phyloP scores from a whole-genome alignment of 805 yeast species.

The Isabelozyma rhagii region DNA sequence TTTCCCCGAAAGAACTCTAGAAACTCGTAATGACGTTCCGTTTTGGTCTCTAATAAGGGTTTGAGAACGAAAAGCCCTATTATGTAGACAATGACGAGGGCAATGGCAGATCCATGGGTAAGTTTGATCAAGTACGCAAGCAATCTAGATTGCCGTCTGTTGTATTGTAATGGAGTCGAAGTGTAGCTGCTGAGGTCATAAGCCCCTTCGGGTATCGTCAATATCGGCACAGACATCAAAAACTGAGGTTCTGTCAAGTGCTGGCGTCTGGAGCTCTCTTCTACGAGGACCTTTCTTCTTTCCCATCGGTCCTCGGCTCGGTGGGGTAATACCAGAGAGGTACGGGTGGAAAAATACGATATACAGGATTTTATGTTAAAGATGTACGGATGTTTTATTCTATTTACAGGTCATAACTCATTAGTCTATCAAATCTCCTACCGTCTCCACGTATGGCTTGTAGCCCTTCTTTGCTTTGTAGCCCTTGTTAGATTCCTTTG shows the following conservation, averaged over 20 bases:
- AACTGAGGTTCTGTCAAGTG: background rate
- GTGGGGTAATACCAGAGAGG: background rate
- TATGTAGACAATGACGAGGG: constrained; percentile 25
- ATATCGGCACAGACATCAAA: constrained; percentile 24
- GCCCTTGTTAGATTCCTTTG: background rate
- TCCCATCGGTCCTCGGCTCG: background rate
- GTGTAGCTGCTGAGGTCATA: constrained; percentile 27
- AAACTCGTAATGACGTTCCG: constrained; percentile 28
- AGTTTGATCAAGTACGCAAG: constrained; percentile 25
- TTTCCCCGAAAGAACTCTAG: constrained; percentile 28
- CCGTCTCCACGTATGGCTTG: constrained; percentile 18
- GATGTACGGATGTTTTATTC: background rate
- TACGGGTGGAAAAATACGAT: background rate
- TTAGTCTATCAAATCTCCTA: constrained; percentile 24
- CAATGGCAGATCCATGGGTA: constrained; percentile 32
- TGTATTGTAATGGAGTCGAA: background rate
- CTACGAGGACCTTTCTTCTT: too few species aligned
- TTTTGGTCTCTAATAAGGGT: constrained; percentile 31
- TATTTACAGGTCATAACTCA: background rate
- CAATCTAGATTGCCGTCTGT: constrained; percentile 3
- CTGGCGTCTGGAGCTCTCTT: background rate
- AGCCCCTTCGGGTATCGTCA: constrained; percentile 41
- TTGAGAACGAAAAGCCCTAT: constrained; percentile 29
- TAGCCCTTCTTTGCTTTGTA: background rate
- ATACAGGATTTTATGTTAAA: background rate